Conservation (phyloP, 805 yeast genomes). For the Kluyveromyces starmeri region DNA sequence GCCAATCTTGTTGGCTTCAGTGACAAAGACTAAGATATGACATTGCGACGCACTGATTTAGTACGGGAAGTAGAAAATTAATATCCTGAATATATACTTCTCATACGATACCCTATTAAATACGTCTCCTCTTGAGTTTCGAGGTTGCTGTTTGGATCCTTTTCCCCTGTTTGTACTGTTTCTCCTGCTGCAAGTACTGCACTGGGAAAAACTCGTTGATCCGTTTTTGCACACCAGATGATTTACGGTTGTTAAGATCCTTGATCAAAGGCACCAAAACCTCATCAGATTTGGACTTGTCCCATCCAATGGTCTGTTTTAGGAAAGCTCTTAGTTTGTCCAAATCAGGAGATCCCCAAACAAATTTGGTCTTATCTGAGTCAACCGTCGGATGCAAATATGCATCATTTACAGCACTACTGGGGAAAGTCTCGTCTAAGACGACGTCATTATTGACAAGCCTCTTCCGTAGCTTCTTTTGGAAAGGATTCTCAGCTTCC, state of each 20-base stretch:
- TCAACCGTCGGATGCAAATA: slow-evolving; percentile 80
- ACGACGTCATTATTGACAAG: slow-evolving; percentile 45
- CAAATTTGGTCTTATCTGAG: slow-evolving; percentile 62
- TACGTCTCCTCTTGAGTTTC: slow-evolving; percentile 31
- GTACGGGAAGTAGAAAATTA: too few relatives aligned
- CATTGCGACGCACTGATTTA: too few relatives aligned
- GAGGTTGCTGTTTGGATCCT: slow-evolving; percentile 51
- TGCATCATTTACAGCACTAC: slow-evolving; percentile 57
- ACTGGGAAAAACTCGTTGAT: slow-evolving; percentile 62
- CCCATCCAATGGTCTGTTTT: slow-evolving; percentile 72
- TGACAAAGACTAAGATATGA: too few relatives aligned
- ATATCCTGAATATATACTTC: too few relatives aligned
- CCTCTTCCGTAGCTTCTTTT: slow-evolving; percentile 48
- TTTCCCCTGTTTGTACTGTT: slow-evolving; percentile 46
- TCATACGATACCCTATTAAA: too few relatives aligned
- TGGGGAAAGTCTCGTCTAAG: slow-evolving; percentile 63
- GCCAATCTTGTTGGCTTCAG: too few relatives aligned
- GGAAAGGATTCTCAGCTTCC: slow-evolving; percentile 37
- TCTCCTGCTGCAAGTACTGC: slow-evolving; percentile 39
- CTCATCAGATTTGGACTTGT: slow-evolving; percentile 64
- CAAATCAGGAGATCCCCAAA: slow-evolving; percentile 86
- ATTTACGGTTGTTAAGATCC: slow-evolving; percentile 58
- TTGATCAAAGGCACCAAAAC: slow-evolving; percentile 77
- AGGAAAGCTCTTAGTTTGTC: slow-evolving; percentile 68
- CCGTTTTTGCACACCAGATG: slow-evolving; percentile 48